Evolutionary conservation across 1,139 yeast genomes (phyloP), one percentile per base, ranked within the genome.

Genomic region (Candida dubliniensis): DNA sequence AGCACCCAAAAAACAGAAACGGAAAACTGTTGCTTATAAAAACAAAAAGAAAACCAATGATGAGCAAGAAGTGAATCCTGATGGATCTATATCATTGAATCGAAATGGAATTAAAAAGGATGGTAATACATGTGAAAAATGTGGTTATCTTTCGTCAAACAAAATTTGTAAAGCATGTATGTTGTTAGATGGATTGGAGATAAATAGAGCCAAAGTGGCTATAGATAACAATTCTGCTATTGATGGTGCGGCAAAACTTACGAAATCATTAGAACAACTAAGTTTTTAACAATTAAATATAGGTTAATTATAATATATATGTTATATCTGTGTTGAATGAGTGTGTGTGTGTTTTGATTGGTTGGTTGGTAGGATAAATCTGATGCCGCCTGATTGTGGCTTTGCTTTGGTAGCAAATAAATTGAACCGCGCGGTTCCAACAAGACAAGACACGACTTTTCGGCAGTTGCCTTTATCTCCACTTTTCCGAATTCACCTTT

Each of bases 101-200:
- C 48, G 50, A 29, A 56, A 56, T 27, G 66, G 30, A 27, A n/a
- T 60, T 30, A 75, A 70, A 51, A 69, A 67, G 14, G 87, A 82
- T 55, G 89, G 90, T 3, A 84, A 83, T 55, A 73, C 80, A 46
- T 93, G 99, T 67, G 89, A 84, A 52, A 81, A 83, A 50, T 93
- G 99, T 67, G 97, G 98, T 0, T 93, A 93, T 60, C 68, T 95
- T 36, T 87, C 98, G 0, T 87, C 95, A 50, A 93, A 93, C 61
- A 78, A 71, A 56, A 79, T 90, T 10, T 93, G 99, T 67, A 93
- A 93, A 65, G 99, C 99, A 0, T 93, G 99, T 66, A 80, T 87
- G 50, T 69, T 93, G 34, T 68, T 95, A 39, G 90, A 87, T 47
- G 97, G 97, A 0, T 75, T 95, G 44, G 95, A 91, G 56, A 75